Evolutionary conservation across 2,329 filamentous ascomycete genomes (phyloP).

Genomic region (Dactylellina leptospora): DNA sequence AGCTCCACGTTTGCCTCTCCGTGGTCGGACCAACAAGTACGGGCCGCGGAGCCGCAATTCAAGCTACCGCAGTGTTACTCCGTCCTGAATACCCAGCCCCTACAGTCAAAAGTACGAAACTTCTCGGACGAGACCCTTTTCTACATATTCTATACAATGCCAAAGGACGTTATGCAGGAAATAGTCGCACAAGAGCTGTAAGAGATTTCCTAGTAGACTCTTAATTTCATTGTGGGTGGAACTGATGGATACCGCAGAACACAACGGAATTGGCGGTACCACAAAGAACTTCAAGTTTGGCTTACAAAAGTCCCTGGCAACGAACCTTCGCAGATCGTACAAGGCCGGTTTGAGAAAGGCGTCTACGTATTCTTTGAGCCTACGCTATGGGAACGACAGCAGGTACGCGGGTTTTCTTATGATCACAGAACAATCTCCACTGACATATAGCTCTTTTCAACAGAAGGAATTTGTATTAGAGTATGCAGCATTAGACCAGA

Average conservation of each 20-base stretch:
- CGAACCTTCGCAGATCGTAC: constrained; percentile 61
- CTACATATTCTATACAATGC: constrained; percentile 75
- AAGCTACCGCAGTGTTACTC: constrained; percentile 71
- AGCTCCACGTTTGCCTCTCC: constrained; percentile 72
- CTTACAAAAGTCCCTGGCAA: constrained; percentile 66
- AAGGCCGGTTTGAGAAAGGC: constrained; percentile 64
- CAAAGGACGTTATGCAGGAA: constrained; percentile 72
- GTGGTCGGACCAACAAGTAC: constrained; percentile 68
- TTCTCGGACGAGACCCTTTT: constrained; percentile 73
- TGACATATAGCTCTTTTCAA: constrained; percentile 17
- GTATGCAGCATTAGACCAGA: constrained; percentile 64
- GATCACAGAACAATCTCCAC: background rate
- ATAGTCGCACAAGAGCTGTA: constrained; percentile 70
- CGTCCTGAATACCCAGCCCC: constrained; percentile 72
- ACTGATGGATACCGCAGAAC: constrained; percentile 49
- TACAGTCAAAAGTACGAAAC: constrained; percentile 68
- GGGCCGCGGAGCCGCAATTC: constrained; percentile 71
- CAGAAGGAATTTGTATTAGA: constrained; percentile 66
- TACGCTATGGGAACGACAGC: constrained; percentile 65
- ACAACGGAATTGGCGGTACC: constrained; percentile 64
- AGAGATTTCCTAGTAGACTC: constrained; percentile 40
- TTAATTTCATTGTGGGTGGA: background rate
- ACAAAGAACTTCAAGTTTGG: constrained; percentile 67
- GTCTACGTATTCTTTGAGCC: constrained; percentile 68
- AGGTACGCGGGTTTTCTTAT: constrained; percentile 59